A percentile compares a stretch with the other conserved stretches of the same genome.
Conservation (phyloP, 495 filamentous ascomycete genomes). For the Penicillium maclennaniae region DNA sequence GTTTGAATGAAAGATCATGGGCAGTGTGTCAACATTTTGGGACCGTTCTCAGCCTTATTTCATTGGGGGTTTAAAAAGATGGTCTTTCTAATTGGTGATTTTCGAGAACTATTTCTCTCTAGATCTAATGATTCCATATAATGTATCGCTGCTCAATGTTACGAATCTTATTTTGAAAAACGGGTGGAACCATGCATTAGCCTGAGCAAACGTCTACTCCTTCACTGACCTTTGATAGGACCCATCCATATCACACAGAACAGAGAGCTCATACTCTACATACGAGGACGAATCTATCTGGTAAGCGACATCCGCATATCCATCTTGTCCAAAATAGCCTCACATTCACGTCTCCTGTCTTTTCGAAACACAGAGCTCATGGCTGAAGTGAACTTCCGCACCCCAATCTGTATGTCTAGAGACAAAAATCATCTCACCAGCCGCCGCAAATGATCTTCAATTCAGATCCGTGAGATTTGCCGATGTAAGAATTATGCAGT, state of each 20-base stretch:
- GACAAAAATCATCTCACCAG: conserved; percentile 30
- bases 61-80: not conserved
- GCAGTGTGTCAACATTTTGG: not conserved
- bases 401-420: not conserved
- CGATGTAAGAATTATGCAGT: not conserved
- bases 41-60: not conserved
- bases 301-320: conserved; percentile 54
- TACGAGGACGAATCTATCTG: conserved; percentile 69
- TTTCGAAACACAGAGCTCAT: conserved; percentile 52
- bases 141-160: too few relatives aligned
- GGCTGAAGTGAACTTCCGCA: conserved; percentile 1
- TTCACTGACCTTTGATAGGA: conserved; percentile 61
- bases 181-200: conserved; percentile 66
- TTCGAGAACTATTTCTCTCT: not conserved
- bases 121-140: too few relatives aligned
- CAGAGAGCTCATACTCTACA: conserved; percentile 68
- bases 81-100: not conserved
- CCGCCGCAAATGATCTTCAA: conserved; percentile 57
- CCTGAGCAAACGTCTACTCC: conserved; percentile 72
- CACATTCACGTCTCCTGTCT: conserved; percentile 54
- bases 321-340: conserved; percentile 50
- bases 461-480: conserved; percentile 3
- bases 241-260: conserved; percentile 54
- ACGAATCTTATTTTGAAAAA: conserved; percentile 11
- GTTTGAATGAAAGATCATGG: conserved; percentile 15